Conservation (phyloP, 2,329 filamentous ascomycete species). For the Cercospora zeae-maydis region DNA sequence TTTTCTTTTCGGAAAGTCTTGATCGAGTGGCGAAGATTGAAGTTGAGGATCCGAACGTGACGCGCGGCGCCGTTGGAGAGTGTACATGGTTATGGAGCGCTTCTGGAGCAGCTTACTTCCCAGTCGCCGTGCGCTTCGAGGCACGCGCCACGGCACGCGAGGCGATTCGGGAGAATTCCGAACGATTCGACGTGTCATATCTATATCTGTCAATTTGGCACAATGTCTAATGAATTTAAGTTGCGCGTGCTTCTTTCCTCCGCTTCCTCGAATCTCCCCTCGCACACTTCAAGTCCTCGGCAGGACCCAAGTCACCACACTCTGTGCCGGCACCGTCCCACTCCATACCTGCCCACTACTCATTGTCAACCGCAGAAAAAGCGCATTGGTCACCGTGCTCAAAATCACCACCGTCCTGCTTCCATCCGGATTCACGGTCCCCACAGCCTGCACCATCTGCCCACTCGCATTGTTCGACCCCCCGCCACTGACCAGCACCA, state of each 20-base stretch:
- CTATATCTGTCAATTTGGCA: too few species aligned
- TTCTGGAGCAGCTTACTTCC: too few species aligned
- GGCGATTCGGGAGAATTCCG: too few species aligned
- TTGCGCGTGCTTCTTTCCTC: too few species aligned
- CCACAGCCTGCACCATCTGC: constrained; percentile 17
- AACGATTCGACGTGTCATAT: too few species aligned
- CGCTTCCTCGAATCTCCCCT: too few species aligned
- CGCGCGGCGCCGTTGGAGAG: not conserved
- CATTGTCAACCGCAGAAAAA: constrained; percentile 19
- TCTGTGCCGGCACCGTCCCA: constrained; percentile 15
- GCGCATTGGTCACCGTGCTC: constrained; percentile 13
- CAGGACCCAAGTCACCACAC: constrained; percentile 21
- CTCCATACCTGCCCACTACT: constrained; percentile 20
- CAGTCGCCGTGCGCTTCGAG: too few species aligned
- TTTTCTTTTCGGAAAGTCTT: not conserved
- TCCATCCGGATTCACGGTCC: constrained; percentile 20
- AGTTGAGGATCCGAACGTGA: not conserved
- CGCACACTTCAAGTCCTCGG: constrained; percentile 8
- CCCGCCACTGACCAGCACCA: constrained; percentile 15
- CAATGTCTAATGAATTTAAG: too few species aligned
- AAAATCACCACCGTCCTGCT: constrained; percentile 21
- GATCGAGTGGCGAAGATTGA: not conserved
- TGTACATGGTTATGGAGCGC: too few species aligned
- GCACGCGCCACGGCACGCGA: too few species aligned
- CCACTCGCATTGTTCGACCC: not conserved